Evolutionary conservation across 2,329 filamentous ascomycete genomes (phyloP).

Genomic region (Truncatella angustata): DNA sequence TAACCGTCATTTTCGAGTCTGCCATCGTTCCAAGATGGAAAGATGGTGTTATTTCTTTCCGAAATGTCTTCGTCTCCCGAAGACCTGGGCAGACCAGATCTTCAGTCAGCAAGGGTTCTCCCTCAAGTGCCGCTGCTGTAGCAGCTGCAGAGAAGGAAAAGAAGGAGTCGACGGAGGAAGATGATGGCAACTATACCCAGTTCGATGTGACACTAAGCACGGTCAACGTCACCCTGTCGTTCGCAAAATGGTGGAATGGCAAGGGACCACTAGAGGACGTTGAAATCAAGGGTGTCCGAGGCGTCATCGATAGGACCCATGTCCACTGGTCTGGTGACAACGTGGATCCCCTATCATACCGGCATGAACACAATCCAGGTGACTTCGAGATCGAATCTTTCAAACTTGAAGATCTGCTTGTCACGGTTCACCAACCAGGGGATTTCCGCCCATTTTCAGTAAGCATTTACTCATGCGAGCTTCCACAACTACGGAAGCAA

Average conservation of each 20-base stretch:
- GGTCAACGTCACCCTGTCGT: slow-evolving; percentile 94
- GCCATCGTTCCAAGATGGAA: slow-evolving; percentile 96
- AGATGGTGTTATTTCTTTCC: slow-evolving; percentile 92
- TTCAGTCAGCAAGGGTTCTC: slow-evolving; percentile 90
- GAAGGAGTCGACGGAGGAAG: slow-evolving; percentile 51
- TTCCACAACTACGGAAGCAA: slow-evolving; percentile 89
- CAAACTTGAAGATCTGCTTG: slow-evolving; percentile 88
- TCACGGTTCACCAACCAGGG: slow-evolving; percentile 87
- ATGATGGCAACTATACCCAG: slow-evolving; percentile 96
- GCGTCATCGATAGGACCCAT: slow-evolving; percentile 85
- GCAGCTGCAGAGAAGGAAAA: slow-evolving; percentile 70
- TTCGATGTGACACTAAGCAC: slow-evolving; percentile 94
- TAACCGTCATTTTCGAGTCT: slow-evolving; percentile 95
- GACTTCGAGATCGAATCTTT: slow-evolving; percentile 98
- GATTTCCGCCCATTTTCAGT: slow-evolving; percentile 93
- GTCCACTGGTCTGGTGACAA: slow-evolving; percentile 69
- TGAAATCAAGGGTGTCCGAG: slow-evolving; percentile 88
- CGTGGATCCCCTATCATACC: slow-evolving; percentile 81
- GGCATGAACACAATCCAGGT: slow-evolving; percentile 82
- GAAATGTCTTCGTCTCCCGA: slow-evolving; percentile 93
- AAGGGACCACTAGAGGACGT: slow-evolving; percentile 90
- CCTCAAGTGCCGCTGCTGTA: slow-evolving; percentile 77
- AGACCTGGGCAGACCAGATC: slow-evolving; percentile 79
- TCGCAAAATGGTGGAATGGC: slow-evolving; percentile 98
- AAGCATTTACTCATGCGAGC: slow-evolving; percentile 93